phyloP scores from a whole-genome alignment of 1,284 basidiomycete species.

The Rhodotorula sp. region DNA sequence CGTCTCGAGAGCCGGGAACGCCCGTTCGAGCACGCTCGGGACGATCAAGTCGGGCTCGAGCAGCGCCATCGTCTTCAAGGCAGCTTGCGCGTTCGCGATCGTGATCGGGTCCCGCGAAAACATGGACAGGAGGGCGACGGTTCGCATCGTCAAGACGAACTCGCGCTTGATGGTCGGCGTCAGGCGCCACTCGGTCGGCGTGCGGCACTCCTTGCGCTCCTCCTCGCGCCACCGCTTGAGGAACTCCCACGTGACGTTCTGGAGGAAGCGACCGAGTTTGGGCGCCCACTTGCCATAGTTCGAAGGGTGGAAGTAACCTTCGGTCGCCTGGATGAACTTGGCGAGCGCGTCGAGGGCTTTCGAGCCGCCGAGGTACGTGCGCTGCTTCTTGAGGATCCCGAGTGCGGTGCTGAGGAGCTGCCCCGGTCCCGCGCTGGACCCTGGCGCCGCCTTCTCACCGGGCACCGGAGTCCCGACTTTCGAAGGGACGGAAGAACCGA shows the following conservation, averaged over 20 bases:
- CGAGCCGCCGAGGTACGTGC: slow-evolving; percentile 74
- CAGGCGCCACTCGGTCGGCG: slow-evolving; percentile 70
- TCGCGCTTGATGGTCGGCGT: slow-evolving; percentile 78
- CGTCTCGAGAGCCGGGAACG: slow-evolving; percentile 85
- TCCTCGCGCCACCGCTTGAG: slow-evolving; percentile 80
- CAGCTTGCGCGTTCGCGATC: slow-evolving; percentile 56
- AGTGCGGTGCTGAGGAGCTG: slow-evolving; percentile 21
- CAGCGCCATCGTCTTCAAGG: slow-evolving; percentile 70
- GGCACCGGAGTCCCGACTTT: slow-evolving; percentile 46
- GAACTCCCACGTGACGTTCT: slow-evolving; percentile 81
- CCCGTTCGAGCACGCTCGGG: slow-evolving; percentile 88
- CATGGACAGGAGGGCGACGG: slow-evolving; percentile 88
- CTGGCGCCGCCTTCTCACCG: slow-evolving; percentile 6
- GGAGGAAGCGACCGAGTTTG: slow-evolving; percentile 72
- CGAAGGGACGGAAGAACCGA: slow-evolving; percentile 57
- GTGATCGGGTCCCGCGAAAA: slow-evolving; percentile 73
- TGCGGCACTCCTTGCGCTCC: slow-evolving; percentile 73
- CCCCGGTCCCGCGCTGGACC: neutral
- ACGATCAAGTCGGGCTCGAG: slow-evolving; percentile 86
- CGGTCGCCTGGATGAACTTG: slow-evolving; percentile 85
- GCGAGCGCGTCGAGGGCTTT: slow-evolving; percentile 86
- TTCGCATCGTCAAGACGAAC: slow-evolving; percentile 79
- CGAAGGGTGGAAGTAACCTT: slow-evolving; percentile 78
- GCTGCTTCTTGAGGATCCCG: slow-evolving; percentile 36
- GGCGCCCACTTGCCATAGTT: slow-evolving; percentile 55